A percentile compares a stretch with the other conserved stretches of the same genome.
These are phyloP conservation scores for Ulvella scutata DNA, from an alignment of 139 green algal genomes.

Conservation along the genomic window DNA sequence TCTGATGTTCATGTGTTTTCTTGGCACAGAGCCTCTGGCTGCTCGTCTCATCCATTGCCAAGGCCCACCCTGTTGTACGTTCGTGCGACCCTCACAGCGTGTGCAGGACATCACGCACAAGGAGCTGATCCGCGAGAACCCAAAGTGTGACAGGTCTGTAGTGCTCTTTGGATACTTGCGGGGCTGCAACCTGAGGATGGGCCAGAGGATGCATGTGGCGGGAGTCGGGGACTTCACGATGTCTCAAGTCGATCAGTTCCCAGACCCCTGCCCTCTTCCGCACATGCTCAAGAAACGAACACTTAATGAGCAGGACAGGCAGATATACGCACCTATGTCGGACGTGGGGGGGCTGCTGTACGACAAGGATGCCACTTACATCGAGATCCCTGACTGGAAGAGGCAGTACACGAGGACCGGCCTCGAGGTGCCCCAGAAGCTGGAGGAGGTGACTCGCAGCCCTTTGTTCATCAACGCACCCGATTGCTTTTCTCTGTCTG, in stretches of 20 bases:
- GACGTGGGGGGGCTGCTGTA: slow-evolving; percentile 91
- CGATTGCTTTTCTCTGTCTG: background rate
- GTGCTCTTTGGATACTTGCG: slow-evolving; percentile 87
- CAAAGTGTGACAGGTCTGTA: slow-evolving; percentile 72
- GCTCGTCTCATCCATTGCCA: too few species aligned
- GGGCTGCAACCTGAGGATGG: slow-evolving; percentile 59
- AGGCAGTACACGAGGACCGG: slow-evolving; percentile 19
- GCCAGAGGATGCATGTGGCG: slow-evolving; percentile 63
- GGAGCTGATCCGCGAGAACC: slow-evolving; percentile 47
- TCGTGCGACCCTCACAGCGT: too few species aligned
- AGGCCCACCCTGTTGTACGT: too few species aligned
- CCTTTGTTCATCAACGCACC: background rate
- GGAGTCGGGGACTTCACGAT: slow-evolving; percentile 79
- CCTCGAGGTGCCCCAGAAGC: background rate
- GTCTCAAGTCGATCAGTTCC: slow-evolving; percentile 55
- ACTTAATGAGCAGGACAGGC: slow-evolving; percentile 71
- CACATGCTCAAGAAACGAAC: slow-evolving; percentile 44
- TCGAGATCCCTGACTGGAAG: slow-evolving; percentile 94
- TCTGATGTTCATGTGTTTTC: too few species aligned
- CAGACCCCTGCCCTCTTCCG: slow-evolving; percentile 93
- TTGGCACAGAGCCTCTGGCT: too few species aligned
- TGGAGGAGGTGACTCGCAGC: background rate
- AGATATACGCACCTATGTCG: slow-evolving; percentile 93
- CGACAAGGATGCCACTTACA: slow-evolving; percentile 94
- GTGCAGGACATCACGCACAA: slow-evolving; percentile 76